Evolutionary conservation across 176 grass and related monocot species (phyloP).

Genomic region (Tillandsia fasciculata): DNA sequence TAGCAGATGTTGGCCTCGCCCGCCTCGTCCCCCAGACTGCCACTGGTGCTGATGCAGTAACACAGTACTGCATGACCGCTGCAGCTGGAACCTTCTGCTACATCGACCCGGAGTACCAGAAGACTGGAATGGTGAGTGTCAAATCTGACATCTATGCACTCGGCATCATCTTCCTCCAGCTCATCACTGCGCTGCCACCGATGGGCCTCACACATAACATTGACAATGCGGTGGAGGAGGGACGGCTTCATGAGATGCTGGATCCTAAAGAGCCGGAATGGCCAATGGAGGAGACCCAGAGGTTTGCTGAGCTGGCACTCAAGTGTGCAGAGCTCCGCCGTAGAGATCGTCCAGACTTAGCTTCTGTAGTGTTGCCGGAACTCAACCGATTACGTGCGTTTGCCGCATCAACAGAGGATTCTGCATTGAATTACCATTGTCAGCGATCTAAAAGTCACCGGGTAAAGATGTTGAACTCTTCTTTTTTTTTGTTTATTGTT

Average conservation of each 20-base stretch:
- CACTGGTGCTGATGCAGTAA: conserved; percentile 26
- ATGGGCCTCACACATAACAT: conserved; percentile 60
- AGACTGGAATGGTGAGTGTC: conserved; percentile 57
- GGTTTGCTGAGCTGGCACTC: conserved; percentile 48
- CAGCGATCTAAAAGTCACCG: conserved; percentile 5
- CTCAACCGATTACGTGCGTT: conserved; percentile 33
- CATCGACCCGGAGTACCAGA: conserved; percentile 94
- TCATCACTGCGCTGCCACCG: conserved; percentile 48
- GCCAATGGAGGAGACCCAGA: conserved; percentile 41
- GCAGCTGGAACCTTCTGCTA: conserved; percentile 81
- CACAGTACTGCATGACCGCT: conserved; percentile 57
- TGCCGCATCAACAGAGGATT: conserved; percentile 19
- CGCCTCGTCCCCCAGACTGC: conserved; percentile 45
- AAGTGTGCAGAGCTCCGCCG: conserved; percentile 68
- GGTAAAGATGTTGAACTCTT: not conserved
- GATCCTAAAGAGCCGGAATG: conserved; percentile 47
- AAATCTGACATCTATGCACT: conserved; percentile 84
- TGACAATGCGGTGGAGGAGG: conserved; percentile 45
- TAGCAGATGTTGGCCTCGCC: conserved; percentile 68
- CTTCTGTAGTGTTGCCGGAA: conserved; percentile 52
- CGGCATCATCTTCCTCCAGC: conserved; percentile 67
- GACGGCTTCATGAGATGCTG: conserved; percentile 35
- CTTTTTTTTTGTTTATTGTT: not conserved
- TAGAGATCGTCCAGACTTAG: conserved; percentile 59
- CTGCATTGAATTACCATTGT: not conserved